A percentile compares a stretch with the other conserved stretches of the same genome.
phyloP scores from a whole-genome alignment of 2,329 filamentous ascomycete genomes.

The Verticillium dahliae region DNA sequence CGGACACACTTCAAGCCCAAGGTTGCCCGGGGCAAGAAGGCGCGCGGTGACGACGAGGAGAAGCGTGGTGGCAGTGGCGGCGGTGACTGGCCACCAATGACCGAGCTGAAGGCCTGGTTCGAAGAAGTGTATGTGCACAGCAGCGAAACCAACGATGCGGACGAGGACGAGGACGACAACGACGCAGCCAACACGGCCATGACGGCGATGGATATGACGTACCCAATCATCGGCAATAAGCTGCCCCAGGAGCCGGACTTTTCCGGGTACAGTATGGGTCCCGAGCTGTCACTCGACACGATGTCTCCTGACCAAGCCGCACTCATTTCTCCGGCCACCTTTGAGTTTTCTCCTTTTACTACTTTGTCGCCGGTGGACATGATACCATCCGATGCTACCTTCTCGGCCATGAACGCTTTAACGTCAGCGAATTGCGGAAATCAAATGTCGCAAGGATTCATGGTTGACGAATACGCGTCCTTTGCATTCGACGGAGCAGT shows the following conservation, averaged over 20 bases:
- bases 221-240: not conserved
- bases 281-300: not conserved
- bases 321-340: conserved; percentile 4
- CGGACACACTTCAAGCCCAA: conserved; percentile 79
- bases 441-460: conserved; percentile 2
- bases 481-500: conserved; percentile 1
- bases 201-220: not conserved
- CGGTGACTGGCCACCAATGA: conserved; percentile 49
- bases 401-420: conserved; percentile 9
- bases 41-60: conserved; percentile 30
- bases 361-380: conserved; percentile 8
- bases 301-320: not conserved
- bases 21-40: conserved; percentile 36
- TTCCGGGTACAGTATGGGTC: not conserved
- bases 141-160: conserved; percentile 21
- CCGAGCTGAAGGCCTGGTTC: conserved; percentile 54
- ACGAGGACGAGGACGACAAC: conserved; percentile 14
- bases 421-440: conserved; percentile 9
- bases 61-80: conserved; percentile 49
- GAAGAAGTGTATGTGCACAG: conserved; percentile 39
- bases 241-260: not conserved
- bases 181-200: not conserved
- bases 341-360: conserved; percentile 7
- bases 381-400: conserved; percentile 9
- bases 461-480: conserved; percentile 3